These are phyloP conservation scores for Boletus sp. DNA, from an alignment of 768 basidiomycete species.

Conservation along the genomic window DNA sequence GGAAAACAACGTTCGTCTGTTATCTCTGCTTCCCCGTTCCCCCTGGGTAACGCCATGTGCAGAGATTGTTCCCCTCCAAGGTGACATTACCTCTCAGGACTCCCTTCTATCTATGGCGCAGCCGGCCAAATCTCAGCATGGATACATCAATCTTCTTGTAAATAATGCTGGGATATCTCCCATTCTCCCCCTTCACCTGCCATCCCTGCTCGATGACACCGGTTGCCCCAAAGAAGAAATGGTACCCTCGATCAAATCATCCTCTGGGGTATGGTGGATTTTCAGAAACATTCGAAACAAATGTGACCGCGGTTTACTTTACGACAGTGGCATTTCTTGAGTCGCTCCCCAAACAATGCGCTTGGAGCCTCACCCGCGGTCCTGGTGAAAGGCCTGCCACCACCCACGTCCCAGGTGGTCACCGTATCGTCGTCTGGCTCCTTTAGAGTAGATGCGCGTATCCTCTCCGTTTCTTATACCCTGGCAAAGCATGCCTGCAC, in stretches of 20 bases:
- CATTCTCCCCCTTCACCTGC: constrained; percentile 55
- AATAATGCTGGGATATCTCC: constrained; percentile 76
- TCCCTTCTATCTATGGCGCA: constrained; percentile 59
- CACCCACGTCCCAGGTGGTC: constrained; percentile 66
- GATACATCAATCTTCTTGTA: constrained; percentile 70
- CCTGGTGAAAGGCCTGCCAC: constrained; percentile 32
- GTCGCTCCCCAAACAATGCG: constrained; percentile 39
- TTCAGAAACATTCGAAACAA: constrained; percentile 63
- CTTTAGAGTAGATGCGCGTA: constrained; percentile 62
- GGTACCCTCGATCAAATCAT: constrained; percentile 54
- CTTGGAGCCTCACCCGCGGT: neutral
- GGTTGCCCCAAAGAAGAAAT: constrained; percentile 33
- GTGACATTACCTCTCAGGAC: constrained; percentile 64
- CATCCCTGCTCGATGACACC: constrained; percentile 42
- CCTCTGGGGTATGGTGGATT: constrained; percentile 72
- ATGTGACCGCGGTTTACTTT: constrained; percentile 72
- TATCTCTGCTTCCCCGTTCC: constrained; percentile 7
- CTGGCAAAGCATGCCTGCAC: constrained; percentile 73
- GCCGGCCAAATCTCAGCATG: constrained; percentile 54
- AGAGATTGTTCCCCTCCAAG: constrained; percentile 68
- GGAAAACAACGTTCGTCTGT: constrained; percentile 51
- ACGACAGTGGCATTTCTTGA: constrained; percentile 81
- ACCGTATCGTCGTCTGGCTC: constrained; percentile 69
- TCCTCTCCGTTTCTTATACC: constrained; percentile 72
- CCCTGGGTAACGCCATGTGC: constrained; percentile 15